A percentile compares a stretch with the other conserved stretches of the same genome.
Evolutionary conservation across 257 asterid genomes (phyloP).

Genomic region (Linaria vulgaris): DNA sequence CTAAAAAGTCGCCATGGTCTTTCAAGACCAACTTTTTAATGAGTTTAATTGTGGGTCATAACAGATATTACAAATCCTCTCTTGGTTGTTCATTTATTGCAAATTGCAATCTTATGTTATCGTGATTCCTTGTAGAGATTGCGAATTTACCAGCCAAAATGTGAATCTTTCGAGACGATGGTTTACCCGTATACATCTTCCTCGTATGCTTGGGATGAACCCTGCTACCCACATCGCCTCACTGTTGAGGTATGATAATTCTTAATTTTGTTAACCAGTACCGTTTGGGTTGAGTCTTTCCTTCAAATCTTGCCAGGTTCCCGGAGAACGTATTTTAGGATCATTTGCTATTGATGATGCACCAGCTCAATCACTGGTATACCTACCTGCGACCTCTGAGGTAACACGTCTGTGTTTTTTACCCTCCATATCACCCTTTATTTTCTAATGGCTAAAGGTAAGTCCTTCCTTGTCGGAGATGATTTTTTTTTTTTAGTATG

Average conservation of each 20-base stretch:
- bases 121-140: slow-evolving; percentile 59
- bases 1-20: slow-evolving; percentile 2
- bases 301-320: slow-evolving; percentile 53
- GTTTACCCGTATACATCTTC: slow-evolving; percentile 81
- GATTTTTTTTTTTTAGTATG: no score
- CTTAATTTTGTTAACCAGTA: slow-evolving; percentile 20
- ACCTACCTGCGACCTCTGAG: slow-evolving; percentile 83
- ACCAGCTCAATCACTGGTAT: slow-evolving; percentile 56
- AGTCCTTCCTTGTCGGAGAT: neutral
- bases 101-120: slow-evolving; percentile 27
- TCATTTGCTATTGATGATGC: slow-evolving; percentile 76
- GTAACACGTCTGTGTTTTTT: slow-evolving; percentile 38
- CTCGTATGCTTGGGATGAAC: slow-evolving; percentile 97
- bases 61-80: slow-evolving; percentile 5
- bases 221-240: slow-evolving; percentile 87
- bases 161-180: slow-evolving; percentile 91
- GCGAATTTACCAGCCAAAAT: slow-evolving; percentile 88
- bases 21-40: neutral
- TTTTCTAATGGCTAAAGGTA: slow-evolving; percentile 8
- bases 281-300: slow-evolving; percentile 20
- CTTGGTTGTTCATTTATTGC: slow-evolving; percentile 18
- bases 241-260: slow-evolving; percentile 69
- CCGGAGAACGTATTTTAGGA: slow-evolving; percentile 89
- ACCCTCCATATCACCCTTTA: neutral
- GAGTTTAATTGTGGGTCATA: slow-evolving; percentile 18